A percentile compares a stretch with the other conserved stretches of the same genome.
Evolutionary conservation across 441 rosid species (phyloP).

Genomic region (Manihot esculenta): DNA sequence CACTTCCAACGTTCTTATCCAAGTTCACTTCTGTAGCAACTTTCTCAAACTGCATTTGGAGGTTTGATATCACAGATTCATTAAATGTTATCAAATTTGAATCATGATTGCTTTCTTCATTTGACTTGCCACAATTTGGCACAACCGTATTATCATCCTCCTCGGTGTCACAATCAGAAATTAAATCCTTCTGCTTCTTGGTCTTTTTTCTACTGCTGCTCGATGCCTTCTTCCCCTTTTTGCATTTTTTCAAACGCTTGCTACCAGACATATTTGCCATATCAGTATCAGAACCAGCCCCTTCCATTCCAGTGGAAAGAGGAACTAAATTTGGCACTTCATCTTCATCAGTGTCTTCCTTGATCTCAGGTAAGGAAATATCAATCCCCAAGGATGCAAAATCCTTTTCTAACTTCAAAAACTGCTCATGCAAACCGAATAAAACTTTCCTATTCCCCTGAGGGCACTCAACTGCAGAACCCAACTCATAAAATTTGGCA

Average conservation of each 20-base stretch:
- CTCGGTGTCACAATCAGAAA: constrained; percentile 22
- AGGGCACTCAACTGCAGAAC: constrained; percentile 62
- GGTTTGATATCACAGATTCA: constrained; percentile 70
- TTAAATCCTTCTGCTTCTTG: constrained; percentile 33
- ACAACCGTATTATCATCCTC: constrained; percentile 17
- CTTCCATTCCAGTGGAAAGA: constrained; percentile 28
- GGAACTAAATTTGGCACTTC: constrained; percentile 60
- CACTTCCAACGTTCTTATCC: constrained; percentile 41
- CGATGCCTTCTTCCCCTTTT: constrained; percentile 39
- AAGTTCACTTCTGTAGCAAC: constrained; percentile 69
- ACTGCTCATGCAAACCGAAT: constrained; percentile 60
- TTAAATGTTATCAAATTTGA: constrained; percentile 31
- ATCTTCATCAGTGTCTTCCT: constrained; percentile 23
- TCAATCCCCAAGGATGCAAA: constrained; percentile 40
- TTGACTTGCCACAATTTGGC: constrained; percentile 21
- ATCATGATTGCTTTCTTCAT: constrained; percentile 22
- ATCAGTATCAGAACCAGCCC: constrained; percentile 17
- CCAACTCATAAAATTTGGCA: constrained; percentile 63
- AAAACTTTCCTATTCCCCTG: constrained; percentile 88
- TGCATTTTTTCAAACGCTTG: constrained; percentile 41
- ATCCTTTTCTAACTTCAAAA: constrained; percentile 74
- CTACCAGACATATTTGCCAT: constrained; percentile 29
- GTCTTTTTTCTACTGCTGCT: constrained; percentile 33
- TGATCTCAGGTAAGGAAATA: constrained; percentile 40
- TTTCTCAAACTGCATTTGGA: constrained; percentile 85